These are phyloP conservation scores for Diaporthe citri DNA, from an alignment of 2,329 filamentous ascomycete genomes.

Conservation along the genomic window DNA sequence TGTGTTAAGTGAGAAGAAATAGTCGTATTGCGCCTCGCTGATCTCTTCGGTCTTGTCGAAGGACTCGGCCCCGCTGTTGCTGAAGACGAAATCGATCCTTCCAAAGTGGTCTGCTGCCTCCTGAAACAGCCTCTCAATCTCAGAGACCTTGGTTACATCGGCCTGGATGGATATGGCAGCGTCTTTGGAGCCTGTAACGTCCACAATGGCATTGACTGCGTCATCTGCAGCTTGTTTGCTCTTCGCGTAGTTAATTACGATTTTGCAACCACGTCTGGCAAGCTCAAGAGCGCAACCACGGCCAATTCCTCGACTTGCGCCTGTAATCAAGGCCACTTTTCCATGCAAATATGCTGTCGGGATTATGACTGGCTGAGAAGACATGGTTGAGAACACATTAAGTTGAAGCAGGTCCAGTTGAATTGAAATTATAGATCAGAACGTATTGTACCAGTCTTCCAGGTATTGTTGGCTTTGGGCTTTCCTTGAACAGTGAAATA, in stretches of 20 bases:
- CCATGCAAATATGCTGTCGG: conserved; percentile 9
- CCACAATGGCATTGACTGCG: neutral
- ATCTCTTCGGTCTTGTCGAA: conserved; percentile 15
- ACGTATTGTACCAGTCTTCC: neutral
- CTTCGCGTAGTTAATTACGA: conserved; percentile 1
- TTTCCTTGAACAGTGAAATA: no score
- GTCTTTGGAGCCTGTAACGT: neutral
- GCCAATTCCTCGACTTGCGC: neutral
- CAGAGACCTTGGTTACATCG: conserved; percentile 7
- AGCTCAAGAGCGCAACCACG: conserved; percentile 11
- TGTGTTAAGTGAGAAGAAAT: conserved; percentile 11
- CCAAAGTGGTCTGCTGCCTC: conserved; percentile 4
- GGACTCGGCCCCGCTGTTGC: conserved; percentile 17
- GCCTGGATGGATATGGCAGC: conserved; percentile 7
- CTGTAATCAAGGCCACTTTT: neutral
- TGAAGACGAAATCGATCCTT: conserved; percentile 5
- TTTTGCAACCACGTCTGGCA: conserved; percentile 9
- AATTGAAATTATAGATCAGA: neutral
- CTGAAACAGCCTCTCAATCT: conserved; percentile 10
- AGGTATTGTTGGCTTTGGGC: no score
- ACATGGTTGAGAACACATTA: neutral
- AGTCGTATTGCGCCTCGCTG: conserved; percentile 3
- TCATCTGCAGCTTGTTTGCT: conserved; percentile 20
- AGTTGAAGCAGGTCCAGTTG: neutral
- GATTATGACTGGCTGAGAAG: neutral